These are phyloP conservation scores for Candida maesae DNA, from an alignment of 805 yeast genomes.

Conservation along the genomic window DNA sequence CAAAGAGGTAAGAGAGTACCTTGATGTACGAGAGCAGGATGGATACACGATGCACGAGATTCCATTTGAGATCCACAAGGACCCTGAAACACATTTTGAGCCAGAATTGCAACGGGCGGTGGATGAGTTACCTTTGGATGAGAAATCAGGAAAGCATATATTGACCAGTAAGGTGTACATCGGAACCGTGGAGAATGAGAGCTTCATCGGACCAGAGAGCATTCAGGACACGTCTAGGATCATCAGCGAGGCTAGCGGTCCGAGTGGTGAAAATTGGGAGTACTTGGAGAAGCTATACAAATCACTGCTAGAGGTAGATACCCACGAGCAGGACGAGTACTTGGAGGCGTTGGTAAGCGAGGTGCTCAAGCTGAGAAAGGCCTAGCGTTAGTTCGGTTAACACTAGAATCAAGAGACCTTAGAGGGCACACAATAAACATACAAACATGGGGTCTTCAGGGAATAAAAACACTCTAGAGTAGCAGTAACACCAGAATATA, in stretches of 20 bases:
- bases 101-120: conserved; percentile 11
- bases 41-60: conserved; percentile 75
- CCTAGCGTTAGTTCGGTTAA: no score
- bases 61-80: conserved; percentile 49
- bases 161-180: conserved; percentile 69
- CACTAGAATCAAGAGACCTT: no score
- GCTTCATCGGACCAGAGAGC: conserved; percentile 81
- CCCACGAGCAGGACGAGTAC: conserved; percentile 19
- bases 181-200: conserved; percentile 75
- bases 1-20: conserved; percentile 55
- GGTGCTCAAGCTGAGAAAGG: conserved; percentile 7
- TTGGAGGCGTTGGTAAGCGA: conserved; percentile 17
- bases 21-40: conserved; percentile 83
- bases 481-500: no score
- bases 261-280: conserved; percentile 77
- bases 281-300: conserved; percentile 55
- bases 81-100: conserved; percentile 5
- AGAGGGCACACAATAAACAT: no score
- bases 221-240: conserved; percentile 54
- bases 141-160: conserved; percentile 34
- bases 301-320: conserved; percentile 38
- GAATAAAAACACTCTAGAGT: no score
- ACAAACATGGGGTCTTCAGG: no score
- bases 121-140: conserved; percentile 28
- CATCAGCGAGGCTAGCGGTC: conserved; percentile 60